Evolutionary conservation across 2,329 filamentous ascomycete species (phyloP), one percentile per base, ranked within the genome.

Genomic region (Ilyonectria sp.): DNA sequence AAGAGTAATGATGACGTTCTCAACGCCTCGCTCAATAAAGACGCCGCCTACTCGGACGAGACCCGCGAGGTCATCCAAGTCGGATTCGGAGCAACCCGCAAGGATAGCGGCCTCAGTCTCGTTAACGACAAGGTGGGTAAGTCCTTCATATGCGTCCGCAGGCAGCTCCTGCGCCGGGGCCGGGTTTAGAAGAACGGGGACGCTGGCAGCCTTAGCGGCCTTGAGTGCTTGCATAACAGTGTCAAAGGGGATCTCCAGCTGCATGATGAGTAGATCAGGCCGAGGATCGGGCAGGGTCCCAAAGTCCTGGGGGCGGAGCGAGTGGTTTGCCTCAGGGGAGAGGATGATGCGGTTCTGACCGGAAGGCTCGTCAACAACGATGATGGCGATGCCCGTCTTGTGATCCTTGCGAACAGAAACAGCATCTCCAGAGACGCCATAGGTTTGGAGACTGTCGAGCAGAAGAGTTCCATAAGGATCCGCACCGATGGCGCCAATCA

Each of bases 21-120:
- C 82, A 3, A 97, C 94, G 8, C 94, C 94, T 57, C 87, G 84
- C 8, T 79, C 77, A 46, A 95, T 82, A 79, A 97, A 96, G 55
- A 86, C 83, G 23, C 80, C 75, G 1, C 86, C 88, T 2, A 92
- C 85, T 46, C 74, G 76, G 67, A 79, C 76, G 49, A 88, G 73
- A 1, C 86, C 86, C 0, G 79, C 76, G 58, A 82, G 78, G 15
- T 77, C 77, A 31, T 88, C 86, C 59, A 90, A 83, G 26, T 86
- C 85, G 0, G 79, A 80, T 71, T 87, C 85, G 8, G 79, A 74
- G 61, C 84, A 83, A 2, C 88, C 89, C 0, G 89, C 90, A 61
- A 97, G 86, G 56, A 95, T 88, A 9, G 91, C 88, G 2, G 94
- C 93, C 83, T 98, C 95, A 1, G 92, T 96, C 84, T 98, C 95